Evolutionary conservation across 1,139 yeast genomes (phyloP).

Genomic region (Suhomyces atakaporum): DNA sequence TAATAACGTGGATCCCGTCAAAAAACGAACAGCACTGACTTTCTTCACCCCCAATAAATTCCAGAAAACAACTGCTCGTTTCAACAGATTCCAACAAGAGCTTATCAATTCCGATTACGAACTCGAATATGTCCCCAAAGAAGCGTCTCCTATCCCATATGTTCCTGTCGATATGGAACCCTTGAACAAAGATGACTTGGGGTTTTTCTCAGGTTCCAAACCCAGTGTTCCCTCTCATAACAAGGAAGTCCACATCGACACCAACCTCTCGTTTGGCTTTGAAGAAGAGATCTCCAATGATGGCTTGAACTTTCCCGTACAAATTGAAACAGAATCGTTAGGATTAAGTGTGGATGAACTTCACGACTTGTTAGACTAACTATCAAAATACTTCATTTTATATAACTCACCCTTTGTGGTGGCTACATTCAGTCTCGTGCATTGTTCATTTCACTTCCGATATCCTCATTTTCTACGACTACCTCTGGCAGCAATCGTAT

Average conservation of each 20-base stretch:
- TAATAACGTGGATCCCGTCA: constrained; percentile 39
- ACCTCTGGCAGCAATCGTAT: too few species aligned
- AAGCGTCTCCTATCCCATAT: constrained; percentile 31
- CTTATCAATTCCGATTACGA: constrained; percentile 19
- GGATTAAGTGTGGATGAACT: constrained; percentile 42
- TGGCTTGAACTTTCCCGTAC: constrained; percentile 6
- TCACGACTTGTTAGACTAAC: constrained; percentile 41
- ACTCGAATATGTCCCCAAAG: constrained; percentile 21
- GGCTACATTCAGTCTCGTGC: too few species aligned
- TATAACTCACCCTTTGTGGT: too few species aligned
- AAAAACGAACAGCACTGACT: too few species aligned
- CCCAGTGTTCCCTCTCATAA: too few species aligned
- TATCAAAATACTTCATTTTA: too few species aligned
- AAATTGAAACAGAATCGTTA: constrained; percentile 12
- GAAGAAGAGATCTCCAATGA: constrained; percentile 8
- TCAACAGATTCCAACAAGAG: constrained; percentile 8
- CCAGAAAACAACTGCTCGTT: not conserved
- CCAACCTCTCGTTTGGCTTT: constrained; percentile 20
- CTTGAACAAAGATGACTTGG: constrained; percentile 26
- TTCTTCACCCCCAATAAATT: constrained; percentile 16
- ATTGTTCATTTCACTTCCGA: too few species aligned
- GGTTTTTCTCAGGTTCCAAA: constrained; percentile 28
- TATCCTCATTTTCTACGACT: too few species aligned
- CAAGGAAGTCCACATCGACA: constrained; percentile 19
- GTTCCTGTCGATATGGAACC: constrained; percentile 34